Conservation (phyloP, 106 monocot species). For the Dioscorea alata region DNA sequence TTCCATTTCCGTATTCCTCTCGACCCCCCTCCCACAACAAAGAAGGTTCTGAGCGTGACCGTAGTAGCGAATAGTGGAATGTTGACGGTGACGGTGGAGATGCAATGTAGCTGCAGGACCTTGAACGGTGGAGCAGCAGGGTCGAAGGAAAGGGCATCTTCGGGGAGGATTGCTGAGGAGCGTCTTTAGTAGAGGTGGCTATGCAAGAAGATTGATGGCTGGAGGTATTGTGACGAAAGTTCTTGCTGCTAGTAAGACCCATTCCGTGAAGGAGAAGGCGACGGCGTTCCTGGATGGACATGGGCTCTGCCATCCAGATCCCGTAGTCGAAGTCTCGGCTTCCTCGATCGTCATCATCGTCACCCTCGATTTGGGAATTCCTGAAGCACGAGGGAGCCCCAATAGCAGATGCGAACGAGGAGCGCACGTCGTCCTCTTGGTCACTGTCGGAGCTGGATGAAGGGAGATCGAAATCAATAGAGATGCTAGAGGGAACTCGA, state of each 20-base stretch:
- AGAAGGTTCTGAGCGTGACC: slow-evolving; percentile 22
- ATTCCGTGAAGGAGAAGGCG: slow-evolving; percentile 69
- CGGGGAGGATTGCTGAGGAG: not conserved
- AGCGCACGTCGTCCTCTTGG: slow-evolving; percentile 36
- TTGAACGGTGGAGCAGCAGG: slow-evolving; percentile 15
- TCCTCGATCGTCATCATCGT: not conserved
- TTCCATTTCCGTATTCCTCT: not conserved
- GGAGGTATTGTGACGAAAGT: not conserved
- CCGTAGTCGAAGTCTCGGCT: slow-evolving; percentile 37
- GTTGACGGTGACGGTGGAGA: not conserved
- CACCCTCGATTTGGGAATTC: slow-evolving; percentile 8
- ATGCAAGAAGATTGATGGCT: not conserved
- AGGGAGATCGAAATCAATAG: slow-evolving; percentile 33
- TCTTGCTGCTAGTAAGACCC: slow-evolving; percentile 62
- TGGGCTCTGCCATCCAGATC: slow-evolving; percentile 72
- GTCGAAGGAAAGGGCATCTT: slow-evolving; percentile 1
- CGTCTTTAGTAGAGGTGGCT: not conserved
- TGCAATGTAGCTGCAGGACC: slow-evolving; percentile 12
- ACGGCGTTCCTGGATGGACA: slow-evolving; percentile 67
- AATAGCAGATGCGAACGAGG: slow-evolving; percentile 87
- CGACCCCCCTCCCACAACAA: not conserved
- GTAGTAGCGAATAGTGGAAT: slow-evolving; percentile 2
- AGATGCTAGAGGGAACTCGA: slow-evolving; percentile 61
- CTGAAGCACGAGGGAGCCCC: slow-evolving; percentile 30
- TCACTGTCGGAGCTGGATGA: slow-evolving; percentile 38